Base-by-base conservation (phyloP, 129 eudicot genomes). In the Deinandra increscens region DNA sequence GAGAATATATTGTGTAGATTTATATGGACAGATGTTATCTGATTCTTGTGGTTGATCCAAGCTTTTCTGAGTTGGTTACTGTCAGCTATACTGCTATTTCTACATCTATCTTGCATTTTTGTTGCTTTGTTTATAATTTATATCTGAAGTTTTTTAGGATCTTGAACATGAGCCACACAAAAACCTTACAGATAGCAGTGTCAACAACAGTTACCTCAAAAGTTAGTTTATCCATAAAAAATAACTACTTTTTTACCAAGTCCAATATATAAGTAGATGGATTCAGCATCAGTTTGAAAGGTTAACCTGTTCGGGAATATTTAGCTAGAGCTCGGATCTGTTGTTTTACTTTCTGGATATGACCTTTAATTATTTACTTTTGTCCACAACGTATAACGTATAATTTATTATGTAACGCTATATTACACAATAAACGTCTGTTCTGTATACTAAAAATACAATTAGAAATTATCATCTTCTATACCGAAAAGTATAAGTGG, bases 1-100 rank as follows among this genome's bases (percentile, higher is more conserved):
- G 45, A 33, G 66, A 34, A 60, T 60, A 37, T 58, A 51, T 41
- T 66, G 50, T 60, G 26, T 38, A 45, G 37, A 68, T 58, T 45
- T 20, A 59, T 68, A 33, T 58, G 67, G 67, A 50, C 29, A 48
- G 50, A 46, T 58, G 66, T 72, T 79, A 72, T 72, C 75, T 59
- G 65, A 79, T 58, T 65, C 70, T 79, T 66, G 78, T 72, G 78
- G 74, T 58, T 79, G 70, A 48, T 72, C 45, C 39, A 29, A 43
- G 71, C 66, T 78, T 77, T 50, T 56, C 9, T 48, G 26, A 72
- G 75, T 58, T 72, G 78, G 70, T 72, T 74, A 66, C 69, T 72
- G 60, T 72, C 78, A 72, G 46, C 38, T 66, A 60, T 46, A 4
- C 56, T 69, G 71, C 34, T 63, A 64, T 73, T 66, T 72, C 39